These are phyloP conservation scores for Pouteria glomerata DNA, from an alignment of 148 eudicot genomes.

Conservation along the genomic window DNA sequence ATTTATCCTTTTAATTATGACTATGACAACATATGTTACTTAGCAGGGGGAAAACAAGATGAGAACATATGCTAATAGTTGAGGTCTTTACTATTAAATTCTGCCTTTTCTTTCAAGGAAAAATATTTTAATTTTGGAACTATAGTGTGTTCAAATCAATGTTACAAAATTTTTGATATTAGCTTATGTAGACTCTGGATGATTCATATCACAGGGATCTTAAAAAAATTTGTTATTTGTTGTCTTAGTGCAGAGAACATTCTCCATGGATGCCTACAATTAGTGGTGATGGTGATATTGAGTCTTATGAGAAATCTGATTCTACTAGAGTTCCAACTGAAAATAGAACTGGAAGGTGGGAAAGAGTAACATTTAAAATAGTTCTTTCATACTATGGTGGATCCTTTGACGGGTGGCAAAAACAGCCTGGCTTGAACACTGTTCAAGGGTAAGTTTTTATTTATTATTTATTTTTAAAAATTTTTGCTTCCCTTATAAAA, in stretches of 20 bases:
- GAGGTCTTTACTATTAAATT: background rate
- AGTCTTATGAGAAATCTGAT: slow-evolving; percentile 36
- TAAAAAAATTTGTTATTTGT: background rate
- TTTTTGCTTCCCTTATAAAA: background rate
- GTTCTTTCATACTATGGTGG: slow-evolving; percentile 77
- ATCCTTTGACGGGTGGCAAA: slow-evolving; percentile 98
- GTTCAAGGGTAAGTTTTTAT: slow-evolving; percentile 73
- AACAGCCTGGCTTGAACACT: slow-evolving; percentile 81
- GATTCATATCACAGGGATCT: too few relatives aligned
- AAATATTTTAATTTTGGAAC: background rate
- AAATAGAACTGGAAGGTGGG: slow-evolving; percentile 75
- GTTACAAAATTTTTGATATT: too few relatives aligned
- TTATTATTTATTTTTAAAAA: background rate
- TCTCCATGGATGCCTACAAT: slow-evolving; percentile 10
- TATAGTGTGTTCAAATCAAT: too few relatives aligned
- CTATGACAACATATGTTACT: background rate
- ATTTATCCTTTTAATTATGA: too few relatives aligned
- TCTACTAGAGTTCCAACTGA: slow-evolving; percentile 17
- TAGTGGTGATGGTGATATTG: slow-evolving; percentile 29
- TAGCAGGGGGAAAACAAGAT: too few relatives aligned
- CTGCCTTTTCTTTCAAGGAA: background rate
- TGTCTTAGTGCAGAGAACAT: background rate
- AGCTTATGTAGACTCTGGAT: too few relatives aligned
- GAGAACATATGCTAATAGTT: too few relatives aligned
- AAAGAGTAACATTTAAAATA: slow-evolving; percentile 72